These are phyloP conservation scores for Coleophoma eucalyptorum DNA, from an alignment of 2,329 filamentous ascomycete genomes.

Conservation along the genomic window DNA sequence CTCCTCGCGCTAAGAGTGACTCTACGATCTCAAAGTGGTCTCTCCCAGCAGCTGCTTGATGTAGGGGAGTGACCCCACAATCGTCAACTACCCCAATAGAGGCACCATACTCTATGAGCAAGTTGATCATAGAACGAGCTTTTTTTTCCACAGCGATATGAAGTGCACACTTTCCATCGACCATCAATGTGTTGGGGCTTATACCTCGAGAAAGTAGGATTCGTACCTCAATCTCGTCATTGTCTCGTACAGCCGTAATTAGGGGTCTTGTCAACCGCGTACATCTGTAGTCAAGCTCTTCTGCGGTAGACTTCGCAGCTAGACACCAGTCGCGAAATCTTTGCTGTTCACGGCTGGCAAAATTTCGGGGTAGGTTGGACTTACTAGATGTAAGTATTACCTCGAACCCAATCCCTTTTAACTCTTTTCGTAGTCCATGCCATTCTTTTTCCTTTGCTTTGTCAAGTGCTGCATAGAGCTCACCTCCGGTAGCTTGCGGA, in stretches of 20 bases:
- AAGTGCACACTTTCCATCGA: background rate
- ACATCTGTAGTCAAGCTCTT: background rate
- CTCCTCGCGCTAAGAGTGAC: background rate
- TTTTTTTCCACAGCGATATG: background rate
- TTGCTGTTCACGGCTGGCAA: background rate
- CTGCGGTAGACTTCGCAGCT: background rate
- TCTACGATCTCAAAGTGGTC: background rate
- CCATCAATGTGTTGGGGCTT: background rate
- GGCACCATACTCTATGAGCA: background rate
- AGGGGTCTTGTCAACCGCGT: background rate
- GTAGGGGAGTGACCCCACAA: background rate
- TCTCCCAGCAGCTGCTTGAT: background rate
- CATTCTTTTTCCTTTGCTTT: too few species aligned
- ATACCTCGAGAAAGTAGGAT: background rate
- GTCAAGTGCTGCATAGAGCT: too few species aligned
- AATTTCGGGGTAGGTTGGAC: too few species aligned
- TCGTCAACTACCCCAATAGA: background rate
- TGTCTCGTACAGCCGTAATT: background rate
- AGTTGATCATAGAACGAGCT: background rate
- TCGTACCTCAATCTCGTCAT: background rate
- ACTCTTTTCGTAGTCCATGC: too few species aligned
- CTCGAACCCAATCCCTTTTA: too few species aligned
- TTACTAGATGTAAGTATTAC: too few species aligned
- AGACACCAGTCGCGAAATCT: background rate
- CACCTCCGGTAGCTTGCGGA: too few species aligned